Evolutionary conservation across 2,329 filamentous ascomycete genomes (phyloP), one percentile per base, ranked within the genome.

Genomic region (Ceratocystiopsis minuta): DNA sequence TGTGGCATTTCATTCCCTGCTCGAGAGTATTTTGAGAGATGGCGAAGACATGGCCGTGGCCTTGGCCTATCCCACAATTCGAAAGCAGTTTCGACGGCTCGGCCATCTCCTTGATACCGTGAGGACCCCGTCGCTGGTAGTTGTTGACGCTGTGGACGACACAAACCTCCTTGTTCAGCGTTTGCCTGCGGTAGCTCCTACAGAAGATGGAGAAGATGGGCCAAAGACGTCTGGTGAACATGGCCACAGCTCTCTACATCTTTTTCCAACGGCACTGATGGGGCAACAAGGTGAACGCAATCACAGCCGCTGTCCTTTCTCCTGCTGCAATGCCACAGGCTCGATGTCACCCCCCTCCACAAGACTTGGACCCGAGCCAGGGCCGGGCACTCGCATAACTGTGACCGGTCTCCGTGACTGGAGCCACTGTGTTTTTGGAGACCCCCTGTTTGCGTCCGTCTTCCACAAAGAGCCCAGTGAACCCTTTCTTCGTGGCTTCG

Each of bases 1-100:
- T 1, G 58, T 63, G 31, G 70, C 72, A 0, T 79, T 79, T 42
- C 64, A 70, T 34, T 58, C 61, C 3, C 55, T 78, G 42, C 53
- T 78, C 10, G 74, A 78, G 48, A 61, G 62, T 1, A 57, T 72
- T 3, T 53, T 78, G 16, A 60, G 71, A 11, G 75, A 78, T 47
- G 71, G 65, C 1, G 74, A 79, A 52, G 73, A 77, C 47, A 64
- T 71, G 58, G 62, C 65, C 1, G 62, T 79, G 4, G 64, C 66
- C 18, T 57, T 78, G n/a, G 65, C 66, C 4, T 79, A 78, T 48
- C 60, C 65, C 18, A 55, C 61, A 5, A 65, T 79, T 3, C 61
- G 75, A 39, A 54, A 56, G 13, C 67, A 72, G n/a, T 67, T 71
- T 43, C 53, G 59, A 34, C 61, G 67, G 12, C 60, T 74, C 20